Evolutionary conservation across 2,329 filamentous ascomycete species (phyloP).

Genomic region (Fusarium sp.): DNA sequence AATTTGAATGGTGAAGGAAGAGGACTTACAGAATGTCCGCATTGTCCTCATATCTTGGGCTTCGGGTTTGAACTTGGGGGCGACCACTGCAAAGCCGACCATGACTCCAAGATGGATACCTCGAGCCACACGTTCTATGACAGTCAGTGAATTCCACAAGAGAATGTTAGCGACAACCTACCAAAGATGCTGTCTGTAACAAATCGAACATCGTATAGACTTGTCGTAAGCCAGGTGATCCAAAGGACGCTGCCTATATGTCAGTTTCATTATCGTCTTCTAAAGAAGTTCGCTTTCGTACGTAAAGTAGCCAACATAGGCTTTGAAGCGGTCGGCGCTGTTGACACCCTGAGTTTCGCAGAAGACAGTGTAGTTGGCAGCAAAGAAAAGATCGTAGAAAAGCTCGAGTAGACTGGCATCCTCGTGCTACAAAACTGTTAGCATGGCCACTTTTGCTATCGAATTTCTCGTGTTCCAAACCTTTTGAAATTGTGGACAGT

Average conservation of each 20-base stretch:
- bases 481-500: constrained; percentile 45
- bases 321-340: constrained; percentile 48
- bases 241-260: constrained; percentile 64
- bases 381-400: constrained; percentile 56
- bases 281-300: constrained; percentile 9
- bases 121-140: constrained; percentile 64
- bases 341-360: constrained; percentile 50
- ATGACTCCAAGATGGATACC: constrained; percentile 72
- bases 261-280: accelerated
- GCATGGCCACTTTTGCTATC: background rate
- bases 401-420: constrained; percentile 54
- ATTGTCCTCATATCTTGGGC: constrained; percentile 55
- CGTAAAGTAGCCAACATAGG: constrained; percentile 54
- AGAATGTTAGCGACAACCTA: constrained; percentile 1
- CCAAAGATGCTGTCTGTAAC: constrained; percentile 72
- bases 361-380: constrained; percentile 74
- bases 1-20: background rate
- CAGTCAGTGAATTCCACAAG: background rate
- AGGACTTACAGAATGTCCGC: constrained; percentile 54
- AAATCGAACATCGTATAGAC: constrained; percentile 74
- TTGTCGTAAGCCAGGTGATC: constrained; percentile 76
- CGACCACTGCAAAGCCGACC: constrained; percentile 73
- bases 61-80: constrained; percentile 58
- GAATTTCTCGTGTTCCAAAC: constrained; percentile 12
- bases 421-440: constrained; percentile 45